Evolutionary conservation across 225 moss, liverwort and hornwort species (phyloP).

Genomic region (Takakia lepidozioides): DNA sequence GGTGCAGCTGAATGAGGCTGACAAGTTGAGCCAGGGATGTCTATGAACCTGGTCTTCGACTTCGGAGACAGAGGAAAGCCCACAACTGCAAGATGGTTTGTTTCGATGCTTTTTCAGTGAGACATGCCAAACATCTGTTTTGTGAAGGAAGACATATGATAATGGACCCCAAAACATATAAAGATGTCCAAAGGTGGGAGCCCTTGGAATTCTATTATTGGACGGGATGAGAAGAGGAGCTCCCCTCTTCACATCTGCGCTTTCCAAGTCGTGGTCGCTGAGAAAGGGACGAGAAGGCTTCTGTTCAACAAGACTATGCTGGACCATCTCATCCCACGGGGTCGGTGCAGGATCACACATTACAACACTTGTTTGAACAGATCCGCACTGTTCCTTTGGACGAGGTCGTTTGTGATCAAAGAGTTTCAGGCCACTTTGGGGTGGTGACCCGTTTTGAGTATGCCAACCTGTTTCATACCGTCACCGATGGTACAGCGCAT

Average conservation of each 20-base stretch:
- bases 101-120: constrained; percentile 71
- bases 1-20: no score
- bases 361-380: constrained; percentile 64
- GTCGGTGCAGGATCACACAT: constrained; percentile 41
- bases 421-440: constrained; percentile 60
- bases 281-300: constrained; percentile 27
- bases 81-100: constrained; percentile 23
- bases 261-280: constrained; percentile 61
- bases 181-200: constrained; percentile 86
- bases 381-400: constrained; percentile 48
- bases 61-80: constrained; percentile 10
- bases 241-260: constrained; percentile 62
- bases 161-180: constrained; percentile 77
- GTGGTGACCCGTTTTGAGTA: constrained; percentile 91
- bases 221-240: constrained; percentile 73
- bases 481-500: constrained; percentile 98
- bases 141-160: constrained; percentile 85
- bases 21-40: no score
- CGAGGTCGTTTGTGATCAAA: constrained; percentile 64
- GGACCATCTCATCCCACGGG: constrained; percentile 56
- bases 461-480: constrained; percentile 93
- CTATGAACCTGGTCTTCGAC: constrained; percentile 10
- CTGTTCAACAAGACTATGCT: constrained; percentile 44
- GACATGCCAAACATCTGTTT: constrained; percentile 62
- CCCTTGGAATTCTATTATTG: constrained; percentile 53